phyloP scores from a whole-genome alignment of 2,329 filamentous ascomycete species.

The Aureobasidium sp. region DNA sequence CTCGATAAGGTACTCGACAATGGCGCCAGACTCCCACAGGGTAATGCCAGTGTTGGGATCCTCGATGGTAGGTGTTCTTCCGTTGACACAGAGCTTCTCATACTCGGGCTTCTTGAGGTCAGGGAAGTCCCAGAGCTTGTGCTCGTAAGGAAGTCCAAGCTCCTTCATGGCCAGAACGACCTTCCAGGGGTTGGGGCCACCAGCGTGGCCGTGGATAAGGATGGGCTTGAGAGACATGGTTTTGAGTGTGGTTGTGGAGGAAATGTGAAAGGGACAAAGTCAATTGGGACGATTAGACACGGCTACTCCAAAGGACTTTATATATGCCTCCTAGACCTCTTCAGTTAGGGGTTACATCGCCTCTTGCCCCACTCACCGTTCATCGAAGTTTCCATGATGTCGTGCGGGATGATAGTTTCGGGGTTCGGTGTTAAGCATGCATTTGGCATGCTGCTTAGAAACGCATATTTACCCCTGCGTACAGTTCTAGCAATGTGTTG shows the following conservation, averaged over 20 bases:
- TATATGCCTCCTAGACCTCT: neutral
- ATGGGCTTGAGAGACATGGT: constrained; percentile 19
- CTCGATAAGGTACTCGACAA: constrained; percentile 30
- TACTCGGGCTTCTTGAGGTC: constrained; percentile 37
- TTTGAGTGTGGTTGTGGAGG: neutral
- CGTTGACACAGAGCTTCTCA: constrained; percentile 36
- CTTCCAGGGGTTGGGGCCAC: constrained; percentile 13
- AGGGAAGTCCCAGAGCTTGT: constrained; percentile 29
- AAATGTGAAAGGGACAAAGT: neutral
- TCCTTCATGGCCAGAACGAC: constrained; percentile 41
- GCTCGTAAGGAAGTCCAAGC: constrained; percentile 36
- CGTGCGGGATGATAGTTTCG: neutral
- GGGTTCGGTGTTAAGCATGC: neutral
- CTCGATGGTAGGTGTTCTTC: constrained; percentile 38
- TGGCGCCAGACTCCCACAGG: constrained; percentile 32
- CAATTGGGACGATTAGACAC: neutral
- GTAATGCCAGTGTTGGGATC: constrained; percentile 41
- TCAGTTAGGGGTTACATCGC: neutral
- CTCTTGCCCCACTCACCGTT: constrained; percentile 4
- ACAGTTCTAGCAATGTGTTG: neutral
- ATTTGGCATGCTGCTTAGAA: constrained; percentile 5
- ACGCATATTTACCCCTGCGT: neutral
- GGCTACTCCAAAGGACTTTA: neutral
- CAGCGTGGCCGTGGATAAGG: constrained; percentile 17
- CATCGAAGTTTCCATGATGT: constrained; percentile 10